A percentile compares a stretch with the other conserved stretches of the same genome.
Conservation (phyloP, 1,284 basidiomycete species). For the Fomitopsis betulina region DNA sequence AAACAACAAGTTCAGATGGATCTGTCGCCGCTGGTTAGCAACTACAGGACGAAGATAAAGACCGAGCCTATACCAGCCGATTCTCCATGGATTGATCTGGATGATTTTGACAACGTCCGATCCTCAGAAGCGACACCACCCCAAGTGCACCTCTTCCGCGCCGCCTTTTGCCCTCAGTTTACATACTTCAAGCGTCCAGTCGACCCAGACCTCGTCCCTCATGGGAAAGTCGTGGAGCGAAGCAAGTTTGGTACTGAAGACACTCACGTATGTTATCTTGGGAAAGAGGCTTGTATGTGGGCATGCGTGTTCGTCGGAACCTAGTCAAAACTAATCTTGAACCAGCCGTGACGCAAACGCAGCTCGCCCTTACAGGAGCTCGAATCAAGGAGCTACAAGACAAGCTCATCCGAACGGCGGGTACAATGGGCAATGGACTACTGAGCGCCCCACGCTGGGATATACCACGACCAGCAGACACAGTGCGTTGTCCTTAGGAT, state of each 20-base stretch:
- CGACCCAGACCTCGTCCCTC: slow-evolving; percentile 28
- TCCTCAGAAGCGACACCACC: slow-evolving; percentile 57
- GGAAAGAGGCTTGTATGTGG: slow-evolving; percentile 64
- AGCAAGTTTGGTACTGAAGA: slow-evolving; percentile 89
- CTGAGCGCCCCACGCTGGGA: not conserved
- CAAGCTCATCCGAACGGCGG: slow-evolving; percentile 10
- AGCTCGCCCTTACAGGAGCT: slow-evolving; percentile 57
- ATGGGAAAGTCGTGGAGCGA: slow-evolving; percentile 35
- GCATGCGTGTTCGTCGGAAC: not conserved
- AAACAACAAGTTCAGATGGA: slow-evolving; percentile 53
- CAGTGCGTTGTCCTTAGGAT: not conserved
- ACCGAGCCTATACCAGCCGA: slow-evolving; percentile 36
- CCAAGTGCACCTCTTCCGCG: slow-evolving; percentile 65
- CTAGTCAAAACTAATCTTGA: not conserved
- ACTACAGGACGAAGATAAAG: slow-evolving; percentile 42
- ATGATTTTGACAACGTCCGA: slow-evolving; percentile 85
- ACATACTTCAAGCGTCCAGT: slow-evolving; percentile 70
- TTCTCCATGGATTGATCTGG: slow-evolving; percentile 71
- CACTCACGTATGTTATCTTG: slow-evolving; percentile 84
- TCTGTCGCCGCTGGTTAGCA: slow-evolving; percentile 39
- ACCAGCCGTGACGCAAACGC: slow-evolving; percentile 64
- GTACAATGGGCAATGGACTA: not conserved
- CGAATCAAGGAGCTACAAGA: slow-evolving; percentile 48
- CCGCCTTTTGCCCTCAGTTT: slow-evolving; percentile 79
- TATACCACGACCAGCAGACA: not conserved